These are phyloP conservation scores for Caloboletus inedulis DNA, from an alignment of 1,284 basidiomycete species.

Conservation along the genomic window DNA sequence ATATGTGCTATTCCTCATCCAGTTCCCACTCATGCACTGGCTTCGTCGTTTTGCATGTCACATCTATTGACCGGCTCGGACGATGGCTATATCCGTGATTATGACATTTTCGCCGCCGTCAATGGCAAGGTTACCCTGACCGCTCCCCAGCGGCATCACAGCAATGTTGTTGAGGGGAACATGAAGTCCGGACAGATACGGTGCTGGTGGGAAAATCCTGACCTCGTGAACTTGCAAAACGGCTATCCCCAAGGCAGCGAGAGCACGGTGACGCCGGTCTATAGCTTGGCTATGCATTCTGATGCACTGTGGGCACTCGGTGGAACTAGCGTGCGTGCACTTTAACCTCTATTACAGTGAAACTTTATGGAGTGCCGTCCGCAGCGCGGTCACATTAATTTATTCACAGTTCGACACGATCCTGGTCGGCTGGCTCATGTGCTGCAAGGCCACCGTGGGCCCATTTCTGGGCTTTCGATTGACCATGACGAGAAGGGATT, in stretches of 20 bases:
- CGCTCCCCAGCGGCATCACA: constrained; percentile 86
- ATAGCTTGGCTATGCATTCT: constrained; percentile 84
- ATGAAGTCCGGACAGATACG: constrained; percentile 86
- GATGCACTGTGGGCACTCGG: constrained; percentile 89
- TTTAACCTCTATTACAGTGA: constrained; percentile 15
- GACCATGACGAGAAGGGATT: constrained; percentile 80
- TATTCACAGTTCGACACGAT: constrained; percentile 91
- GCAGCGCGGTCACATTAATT: constrained; percentile 82
- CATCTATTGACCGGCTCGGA: constrained; percentile 90
- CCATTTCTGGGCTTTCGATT: constrained; percentile 84
- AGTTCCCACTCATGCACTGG: constrained; percentile 81
- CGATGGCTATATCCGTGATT: constrained; percentile 91
- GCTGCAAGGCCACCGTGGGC: constrained; percentile 71
- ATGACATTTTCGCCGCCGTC: constrained; percentile 86
- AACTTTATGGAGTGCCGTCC: constrained; percentile 10
- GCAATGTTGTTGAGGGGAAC: constrained; percentile 87
- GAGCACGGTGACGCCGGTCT: constrained; percentile 65
- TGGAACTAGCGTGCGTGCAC: constrained; percentile 70
- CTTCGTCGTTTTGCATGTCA: constrained; percentile 82
- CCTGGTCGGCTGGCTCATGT: constrained; percentile 80
- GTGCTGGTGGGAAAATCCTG: constrained; percentile 87
- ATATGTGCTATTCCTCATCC: constrained; percentile 91
- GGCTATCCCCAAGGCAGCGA: constrained; percentile 43
- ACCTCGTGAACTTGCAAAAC: constrained; percentile 30
- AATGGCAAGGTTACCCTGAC: constrained; percentile 88